Evolutionary conservation across 176 grass and related monocot species (phyloP), one percentile per base, ranked within the genome.

Genomic region (Pontederia paniculata): DNA sequence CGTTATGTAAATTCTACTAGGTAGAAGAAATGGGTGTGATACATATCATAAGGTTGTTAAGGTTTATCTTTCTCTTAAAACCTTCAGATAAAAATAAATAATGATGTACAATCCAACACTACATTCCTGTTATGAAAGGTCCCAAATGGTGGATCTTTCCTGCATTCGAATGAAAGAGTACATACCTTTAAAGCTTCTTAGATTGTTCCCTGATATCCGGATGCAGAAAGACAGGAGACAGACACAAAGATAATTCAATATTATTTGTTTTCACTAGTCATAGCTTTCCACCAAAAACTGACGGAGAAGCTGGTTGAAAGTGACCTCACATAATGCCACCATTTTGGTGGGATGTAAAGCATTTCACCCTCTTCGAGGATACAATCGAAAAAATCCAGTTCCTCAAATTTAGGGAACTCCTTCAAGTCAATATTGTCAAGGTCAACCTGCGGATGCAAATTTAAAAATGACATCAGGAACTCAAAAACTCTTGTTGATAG

Each of bases 331-430:
- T 98, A 88, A 72, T 91, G 83, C 93, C 86, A 98, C 83, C 93
- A 98, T 84, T 84, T 98, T 28, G 72, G 83, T 62, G 93, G 93
- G 72, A 91, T 91, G 72, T 98, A 98, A 75, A 98, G 86, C 72
- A 91, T 72, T 41, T 98, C 93, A 54, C 93, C 93, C 72, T 91
- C 86, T 43, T 91, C 86, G 65, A 98, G 74, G 71, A 98, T 54
- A 57, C 80, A 78, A 16, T 98, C 93, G 25, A 82, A 68, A 65
- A 98, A 98, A 56, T 88, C 93, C 65, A 88, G 58, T 51, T 66
- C 61, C 61, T 65, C 65, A 37, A 55, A 59, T 65, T 55, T 74
- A 3, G 83, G 83, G 50, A 82, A 82, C 28, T 86, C 69, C 3
- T 77, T 52, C 19, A 53, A 17, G 58, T 98, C 62, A 68, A 90